Percentiles rank a stretch among this genome's conserved stretches.
phyloP scores from a whole-genome alignment of 2,329 filamentous ascomycete genomes.

The Fusarium sp. region DNA sequence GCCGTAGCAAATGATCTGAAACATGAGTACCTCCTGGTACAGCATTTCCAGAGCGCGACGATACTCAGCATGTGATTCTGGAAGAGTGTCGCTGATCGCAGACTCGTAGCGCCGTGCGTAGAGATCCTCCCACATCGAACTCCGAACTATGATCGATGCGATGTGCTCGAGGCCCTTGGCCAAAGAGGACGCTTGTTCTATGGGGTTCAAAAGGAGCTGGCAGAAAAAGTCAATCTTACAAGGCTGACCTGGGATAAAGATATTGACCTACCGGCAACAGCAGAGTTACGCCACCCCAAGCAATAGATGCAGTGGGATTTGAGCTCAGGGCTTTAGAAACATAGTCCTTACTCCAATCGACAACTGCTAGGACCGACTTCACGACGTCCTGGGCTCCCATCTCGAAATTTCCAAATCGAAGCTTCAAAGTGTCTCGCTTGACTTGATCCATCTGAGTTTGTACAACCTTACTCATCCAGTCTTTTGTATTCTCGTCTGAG shows the following conservation, averaged over 20 bases:
- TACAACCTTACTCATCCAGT: rapidly evolving
- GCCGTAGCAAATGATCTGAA: not conserved
- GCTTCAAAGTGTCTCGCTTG: not conserved
- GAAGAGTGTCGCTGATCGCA: rapidly evolving
- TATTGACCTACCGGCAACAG: not conserved
- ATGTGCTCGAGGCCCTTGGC: not conserved
- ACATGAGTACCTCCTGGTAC: not conserved
- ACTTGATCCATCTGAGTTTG: rapidly evolving
- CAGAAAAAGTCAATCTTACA: too few species aligned
- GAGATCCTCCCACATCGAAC: rapidly evolving
- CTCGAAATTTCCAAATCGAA: not conserved
- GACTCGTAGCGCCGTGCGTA: not conserved
- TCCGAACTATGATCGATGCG: not conserved
- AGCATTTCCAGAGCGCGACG: rapidly evolving
- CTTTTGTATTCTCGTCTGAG: rapidly evolving
- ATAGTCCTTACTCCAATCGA: not conserved
- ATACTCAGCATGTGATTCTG: not conserved
- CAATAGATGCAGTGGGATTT: not conserved
- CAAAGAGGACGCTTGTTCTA: not conserved
- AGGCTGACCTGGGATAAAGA: rapidly evolving
- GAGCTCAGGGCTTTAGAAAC: not conserved
- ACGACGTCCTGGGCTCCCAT: rapidly evolving
- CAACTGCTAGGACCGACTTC: rapidly evolving
- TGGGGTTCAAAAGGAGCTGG: not conserved
- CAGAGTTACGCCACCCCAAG: rapidly evolving